These are phyloP conservation scores for Tetraselmis striata DNA, from an alignment of 139 green algal genomes.

Conservation along the genomic window DNA sequence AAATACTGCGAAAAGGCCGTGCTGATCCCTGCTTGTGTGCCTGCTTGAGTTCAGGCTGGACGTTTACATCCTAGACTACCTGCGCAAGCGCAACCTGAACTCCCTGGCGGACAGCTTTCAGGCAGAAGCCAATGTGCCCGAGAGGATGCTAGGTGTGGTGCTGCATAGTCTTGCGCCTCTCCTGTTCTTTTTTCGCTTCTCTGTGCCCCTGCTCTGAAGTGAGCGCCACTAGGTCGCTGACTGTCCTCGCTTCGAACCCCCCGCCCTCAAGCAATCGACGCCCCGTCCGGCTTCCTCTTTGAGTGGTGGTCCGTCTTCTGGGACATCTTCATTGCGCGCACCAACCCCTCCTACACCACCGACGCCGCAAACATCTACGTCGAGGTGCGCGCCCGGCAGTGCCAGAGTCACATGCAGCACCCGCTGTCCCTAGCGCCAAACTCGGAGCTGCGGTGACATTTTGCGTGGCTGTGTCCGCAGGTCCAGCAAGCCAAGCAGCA, in stretches of 20 bases:
- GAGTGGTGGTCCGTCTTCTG: conserved; percentile 55
- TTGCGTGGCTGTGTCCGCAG: too few relatives aligned
- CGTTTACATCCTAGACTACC: conserved; percentile 46
- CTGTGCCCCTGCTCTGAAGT: not conserved
- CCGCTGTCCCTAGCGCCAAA: too few relatives aligned
- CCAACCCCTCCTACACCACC: conserved; percentile 38
- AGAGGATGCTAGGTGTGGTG: conserved; percentile 27
- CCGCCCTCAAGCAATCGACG: conserved; percentile 33
- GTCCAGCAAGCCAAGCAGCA: not conserved
- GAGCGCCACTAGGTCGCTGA: not conserved
- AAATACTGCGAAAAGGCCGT: too few relatives aligned
- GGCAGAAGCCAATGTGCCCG: conserved; percentile 34
- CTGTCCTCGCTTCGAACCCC: not conserved
- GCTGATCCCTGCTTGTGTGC: too few relatives aligned
- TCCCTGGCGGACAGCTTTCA: conserved; percentile 15
- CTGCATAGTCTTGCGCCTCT: too few relatives aligned
- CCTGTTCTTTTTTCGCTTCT: not conserved
- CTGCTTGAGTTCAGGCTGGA: conserved; percentile 41
- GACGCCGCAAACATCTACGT: conserved; percentile 28
- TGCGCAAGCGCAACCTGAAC: conserved; percentile 30
- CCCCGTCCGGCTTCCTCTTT: conserved; percentile 41
- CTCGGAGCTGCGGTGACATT: too few relatives aligned
- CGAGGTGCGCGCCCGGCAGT: too few relatives aligned
- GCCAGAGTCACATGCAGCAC: too few relatives aligned
- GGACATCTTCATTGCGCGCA: conserved; percentile 48